Base-by-base conservation (phyloP, 2,329 filamentous ascomycete genomes). In the Chrysoporthe puriensis region DNA sequence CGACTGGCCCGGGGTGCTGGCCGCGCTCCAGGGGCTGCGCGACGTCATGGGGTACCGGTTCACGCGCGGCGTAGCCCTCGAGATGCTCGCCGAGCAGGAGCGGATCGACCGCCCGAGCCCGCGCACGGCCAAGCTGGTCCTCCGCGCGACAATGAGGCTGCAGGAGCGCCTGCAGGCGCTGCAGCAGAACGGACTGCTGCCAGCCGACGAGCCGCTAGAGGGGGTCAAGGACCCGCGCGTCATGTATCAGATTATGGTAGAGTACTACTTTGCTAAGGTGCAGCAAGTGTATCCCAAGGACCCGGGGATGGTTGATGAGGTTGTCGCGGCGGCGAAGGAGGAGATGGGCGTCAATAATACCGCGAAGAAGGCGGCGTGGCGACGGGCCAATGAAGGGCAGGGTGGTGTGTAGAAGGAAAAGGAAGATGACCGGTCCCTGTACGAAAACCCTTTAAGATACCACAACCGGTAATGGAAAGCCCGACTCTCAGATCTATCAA, bases 1-100 rank as follows among this genome's bases (percentile, higher is more conserved):
- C 73, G 79, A 77, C 67, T 80, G 81, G 70, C 79, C 82, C 1
- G 83, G 84, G 70, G 79, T 84, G 70, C 77, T 84, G 68, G 81
- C 84, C 74, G 77, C 80, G 0, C 76, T 80, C 66, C 72, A 71
- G 36, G 71, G 73, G 6, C 74, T 79, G 71, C 70, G 66, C 52
- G 69, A 73, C 54, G 69, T 79, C 36, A 71, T 78, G 61, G 70
- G 60, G 46, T 78, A 76, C 71, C 63, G 68, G 52, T 72, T 78
- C 42, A 69, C 74, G 11, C 73, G 77, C 60, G 71, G 72, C 52
- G 69, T 79, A 21, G 74, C 77, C 21, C 70, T 79, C 56, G 77
- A 79, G 72, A 72, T 79, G 62, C 72, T 76, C 11, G 70, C 73
- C 14, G 77, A 76, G 62, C 70, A 72, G 21, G 65, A 70, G 50